phyloP scores from a whole-genome alignment of 805 yeast species.

The Lachancea kluyveri region DNA sequence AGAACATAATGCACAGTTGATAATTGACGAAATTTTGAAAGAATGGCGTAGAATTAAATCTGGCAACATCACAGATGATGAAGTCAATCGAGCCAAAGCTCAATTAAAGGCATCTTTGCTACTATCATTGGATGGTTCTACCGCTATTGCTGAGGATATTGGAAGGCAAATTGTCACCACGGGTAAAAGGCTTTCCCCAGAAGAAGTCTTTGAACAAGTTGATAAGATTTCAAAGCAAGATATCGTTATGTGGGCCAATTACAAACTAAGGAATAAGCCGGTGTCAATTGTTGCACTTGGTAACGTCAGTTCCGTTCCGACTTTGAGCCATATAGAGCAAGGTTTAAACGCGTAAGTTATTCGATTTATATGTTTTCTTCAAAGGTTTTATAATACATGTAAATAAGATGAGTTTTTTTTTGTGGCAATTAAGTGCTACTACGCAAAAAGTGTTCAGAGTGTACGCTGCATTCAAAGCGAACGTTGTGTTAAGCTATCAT shows the following conservation, averaged over 20 bases:
- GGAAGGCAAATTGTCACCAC: conserved; percentile 97
- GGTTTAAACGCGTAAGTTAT: conserved; percentile 12
- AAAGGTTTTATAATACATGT: conserved; percentile 1
- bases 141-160: conserved; percentile 95
- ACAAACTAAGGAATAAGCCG: conserved; percentile 69
- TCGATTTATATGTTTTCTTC: background rate
- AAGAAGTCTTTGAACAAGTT: conserved; percentile 51
- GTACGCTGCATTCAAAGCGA: too few species aligned
- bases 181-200: conserved; percentile 52
- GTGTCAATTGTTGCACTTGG: conserved; percentile 92
- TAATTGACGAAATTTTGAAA: conserved; percentile 66
- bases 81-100: conserved; percentile 90
- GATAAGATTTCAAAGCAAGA: conserved; percentile 73
- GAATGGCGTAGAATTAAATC: conserved; percentile 86
- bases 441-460: background rate
- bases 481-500: too few species aligned
- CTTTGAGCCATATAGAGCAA: conserved; percentile 52
- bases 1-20: conserved; percentile 54
- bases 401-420: conserved; percentile 1
- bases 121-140: conserved; percentile 86
- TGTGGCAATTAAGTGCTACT: background rate
- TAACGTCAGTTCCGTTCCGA: conserved; percentile 64
- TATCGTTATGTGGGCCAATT: conserved; percentile 83
- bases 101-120: conserved; percentile 90
- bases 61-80: conserved; percentile 74